Evolutionary conservation across 352 stramenopile species (phyloP), one percentile per base, ranked within the genome.

Genomic region (Phytophthora pistaciae): DNA sequence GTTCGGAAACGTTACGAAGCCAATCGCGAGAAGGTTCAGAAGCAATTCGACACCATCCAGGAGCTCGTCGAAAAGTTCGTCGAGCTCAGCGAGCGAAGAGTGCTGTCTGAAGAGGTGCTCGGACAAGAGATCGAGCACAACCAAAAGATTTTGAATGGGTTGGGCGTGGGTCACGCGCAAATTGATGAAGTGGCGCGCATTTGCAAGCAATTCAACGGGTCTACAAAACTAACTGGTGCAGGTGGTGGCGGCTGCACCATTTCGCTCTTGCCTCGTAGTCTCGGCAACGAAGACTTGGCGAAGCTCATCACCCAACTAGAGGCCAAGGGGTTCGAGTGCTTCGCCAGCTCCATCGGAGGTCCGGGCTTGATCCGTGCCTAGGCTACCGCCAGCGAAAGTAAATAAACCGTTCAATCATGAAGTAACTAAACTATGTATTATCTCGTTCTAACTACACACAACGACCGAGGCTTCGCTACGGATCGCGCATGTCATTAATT

Each of bases 161-260:
- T 98, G 8, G 91, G 89, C 13, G 92, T 98, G 1, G 83, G 94
- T 23, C 94, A 98, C 62, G 60, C 74, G 6, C 79, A 88, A 52
- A 93, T 98, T 55, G 88, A 97, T 33, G 68, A 85, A 7, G 91
- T 98, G 21, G 84, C 70, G n/a, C 59, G 66, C 36, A 80, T 88
- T 16, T 93, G 90, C 49, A 72, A 70, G 18, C 55, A 68, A 20
- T 78, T 83, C 59, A 85, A 83, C 20, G 83, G 90, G 16, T 74
- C 74, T 60, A 95, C 87, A n/a, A 98, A 98, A 64, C 78, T 98
- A 36, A 98, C 95, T 18, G 95, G 95, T 8, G 95, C 94, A 8
- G 90, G 90, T 40, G 85, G 84, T 21, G 94, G 94, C 5, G 94
- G 93, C 1, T 98, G 94, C 69, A 94, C 91, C 11, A 82, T 98